Conservation (phyloP, 805 yeast genomes). For the Sugiyamaella americana region DNA sequence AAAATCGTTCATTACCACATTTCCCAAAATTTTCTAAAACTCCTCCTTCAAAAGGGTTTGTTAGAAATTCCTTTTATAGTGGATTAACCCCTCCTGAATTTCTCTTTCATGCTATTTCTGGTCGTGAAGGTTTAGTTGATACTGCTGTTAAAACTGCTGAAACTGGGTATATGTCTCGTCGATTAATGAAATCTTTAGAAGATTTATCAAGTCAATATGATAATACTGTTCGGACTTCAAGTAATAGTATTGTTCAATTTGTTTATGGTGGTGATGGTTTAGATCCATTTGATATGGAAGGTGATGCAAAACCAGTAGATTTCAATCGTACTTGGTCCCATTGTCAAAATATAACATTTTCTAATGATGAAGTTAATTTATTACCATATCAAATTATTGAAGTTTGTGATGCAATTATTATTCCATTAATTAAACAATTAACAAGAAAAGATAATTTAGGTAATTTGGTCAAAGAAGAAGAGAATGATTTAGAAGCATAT, state of each 20-base stretch:
- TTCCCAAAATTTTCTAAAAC: constrained; percentile 93
- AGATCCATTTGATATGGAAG: constrained; percentile 99
- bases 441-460: constrained; percentile 73
- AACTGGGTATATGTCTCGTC: constrained; percentile 97
- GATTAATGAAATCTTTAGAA: constrained; percentile 95
- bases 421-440: constrained; percentile 55
- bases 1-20: constrained; percentile 96
- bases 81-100: constrained; percentile 97
- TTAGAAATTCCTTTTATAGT: constrained; percentile 87
- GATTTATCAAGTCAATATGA: constrained; percentile 93
- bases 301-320: constrained; percentile 94
- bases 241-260: constrained; percentile 95
- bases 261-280: constrained; percentile 98
- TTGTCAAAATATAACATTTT: constrained; percentile 64
- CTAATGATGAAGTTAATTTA: constrained; percentile 45
- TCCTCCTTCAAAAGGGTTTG: constrained; percentile 97
- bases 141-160: constrained; percentile 99
- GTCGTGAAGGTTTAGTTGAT: constrained; percentile 98
- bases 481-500: constrained; percentile 32
- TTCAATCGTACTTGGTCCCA: constrained; percentile 94
- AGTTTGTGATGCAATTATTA: constrained; percentile 48
- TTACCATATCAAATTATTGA: constrained; percentile 64
- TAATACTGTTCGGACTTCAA: constrained; percentile 88
- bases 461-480: constrained; percentile 37
- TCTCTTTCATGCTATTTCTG: constrained; percentile 96